phyloP scores from a whole-genome alignment of 2,329 filamentous ascomycete genomes.

The Pleomassaria siparia region DNA sequence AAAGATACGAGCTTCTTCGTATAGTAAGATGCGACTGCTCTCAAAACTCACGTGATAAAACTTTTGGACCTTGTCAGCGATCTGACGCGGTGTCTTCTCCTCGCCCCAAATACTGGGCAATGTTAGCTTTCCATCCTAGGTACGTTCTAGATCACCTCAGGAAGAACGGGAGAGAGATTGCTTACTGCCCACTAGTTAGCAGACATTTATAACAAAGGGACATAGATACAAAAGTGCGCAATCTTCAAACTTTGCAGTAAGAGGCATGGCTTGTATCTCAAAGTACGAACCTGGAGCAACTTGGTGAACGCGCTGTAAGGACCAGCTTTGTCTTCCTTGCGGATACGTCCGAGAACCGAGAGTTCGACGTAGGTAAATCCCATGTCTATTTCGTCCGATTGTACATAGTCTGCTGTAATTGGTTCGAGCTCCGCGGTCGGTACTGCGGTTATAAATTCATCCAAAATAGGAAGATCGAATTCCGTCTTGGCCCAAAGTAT shows the following conservation, averaged over 20 bases:
- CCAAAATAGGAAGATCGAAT: constrained; percentile 65
- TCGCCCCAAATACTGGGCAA: constrained; percentile 54
- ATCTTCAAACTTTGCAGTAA: no score
- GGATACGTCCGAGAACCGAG: constrained; percentile 54
- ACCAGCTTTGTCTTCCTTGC: constrained; percentile 58
- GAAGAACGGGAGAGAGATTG: no score
- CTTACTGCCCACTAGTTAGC: no score
- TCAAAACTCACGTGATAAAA: no score
- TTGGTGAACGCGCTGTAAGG: constrained; percentile 58
- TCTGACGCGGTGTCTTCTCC: constrained; percentile 43
- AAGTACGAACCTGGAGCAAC: no score
- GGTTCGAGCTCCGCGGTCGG: constrained; percentile 60
- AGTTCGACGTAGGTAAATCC: constrained; percentile 55
- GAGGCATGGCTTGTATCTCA: no score
- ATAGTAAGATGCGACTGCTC: no score
- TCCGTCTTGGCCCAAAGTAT: constrained; percentile 58
- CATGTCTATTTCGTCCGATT: constrained; percentile 60
- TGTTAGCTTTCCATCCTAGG: no score
- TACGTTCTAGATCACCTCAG: no score
- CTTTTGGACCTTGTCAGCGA: constrained; percentile 50
- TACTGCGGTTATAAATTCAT: constrained; percentile 60
- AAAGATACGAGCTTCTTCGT: no score
- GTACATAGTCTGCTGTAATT: constrained; percentile 63
- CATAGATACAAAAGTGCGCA: no score
- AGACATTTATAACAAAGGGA: no score